Conservation (phyloP, 75 land plant genomes). For the Isoetes taiwanensis region DNA sequence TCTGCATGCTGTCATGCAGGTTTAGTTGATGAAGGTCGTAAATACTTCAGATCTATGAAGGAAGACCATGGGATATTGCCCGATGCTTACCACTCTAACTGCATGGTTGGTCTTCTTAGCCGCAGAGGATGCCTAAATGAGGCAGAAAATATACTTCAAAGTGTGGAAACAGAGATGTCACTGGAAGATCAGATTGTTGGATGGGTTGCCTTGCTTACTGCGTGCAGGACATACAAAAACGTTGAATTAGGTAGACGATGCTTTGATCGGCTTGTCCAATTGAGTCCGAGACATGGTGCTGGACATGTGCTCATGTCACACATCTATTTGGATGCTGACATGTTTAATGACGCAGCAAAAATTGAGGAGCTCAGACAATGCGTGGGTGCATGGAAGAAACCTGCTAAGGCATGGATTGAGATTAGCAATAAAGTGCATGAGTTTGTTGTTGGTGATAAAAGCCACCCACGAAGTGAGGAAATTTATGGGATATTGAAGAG, state of each 20-base stretch:
- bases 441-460: conserved; percentile 2
- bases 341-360: background rate
- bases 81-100: too few relatives aligned
- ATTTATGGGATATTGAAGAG: background rate
- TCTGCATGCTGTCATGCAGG: too few relatives aligned
- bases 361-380: background rate
- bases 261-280: background rate
- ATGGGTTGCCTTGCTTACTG: background rate
- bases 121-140: too few relatives aligned
- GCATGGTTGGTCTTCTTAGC: too few relatives aligned
- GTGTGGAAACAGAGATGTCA: too few relatives aligned
- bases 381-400: conserved; percentile 9
- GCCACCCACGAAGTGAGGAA: background rate
- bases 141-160: too few relatives aligned
- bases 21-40: too few relatives aligned
- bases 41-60: too few relatives aligned
- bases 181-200: too few relatives aligned
- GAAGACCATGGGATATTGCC: too few relatives aligned
- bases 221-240: background rate
- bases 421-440: background rate
- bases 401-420: conserved; percentile 10
- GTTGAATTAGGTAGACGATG: background rate
- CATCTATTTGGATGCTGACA: background rate
- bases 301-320: conserved; percentile 3
- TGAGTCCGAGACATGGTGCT: background rate